phyloP scores from a whole-genome alignment of 192 early-diverging fungal species.

The Bifiguratus adelaidae region DNA sequence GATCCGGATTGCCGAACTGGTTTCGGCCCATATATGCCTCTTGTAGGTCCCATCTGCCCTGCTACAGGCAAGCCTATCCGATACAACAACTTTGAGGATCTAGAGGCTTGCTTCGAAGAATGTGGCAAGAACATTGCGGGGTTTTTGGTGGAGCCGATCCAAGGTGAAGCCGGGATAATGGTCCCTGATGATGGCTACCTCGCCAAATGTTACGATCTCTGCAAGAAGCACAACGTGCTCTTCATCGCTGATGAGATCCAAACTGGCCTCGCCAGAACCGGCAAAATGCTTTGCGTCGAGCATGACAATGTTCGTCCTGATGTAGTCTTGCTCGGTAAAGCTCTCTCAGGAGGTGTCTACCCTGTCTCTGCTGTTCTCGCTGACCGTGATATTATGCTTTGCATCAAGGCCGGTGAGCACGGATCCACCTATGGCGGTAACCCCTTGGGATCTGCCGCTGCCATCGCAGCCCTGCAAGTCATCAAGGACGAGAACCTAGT shows the following conservation, averaged over 20 bases:
- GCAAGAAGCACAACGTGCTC: constrained; percentile 95
- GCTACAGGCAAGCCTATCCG: constrained; percentile 54
- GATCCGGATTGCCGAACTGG: constrained; percentile 73
- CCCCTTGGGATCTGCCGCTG: constrained; percentile 88
- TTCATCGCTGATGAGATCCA: constrained; percentile 99
- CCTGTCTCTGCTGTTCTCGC: constrained; percentile 93
- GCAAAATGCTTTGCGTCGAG: constrained; percentile 89
- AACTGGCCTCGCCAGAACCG: constrained; percentile 90
- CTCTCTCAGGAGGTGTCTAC: constrained; percentile 94
- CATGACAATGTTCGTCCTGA: constrained; percentile 90
- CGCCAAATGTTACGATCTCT: constrained; percentile 74
- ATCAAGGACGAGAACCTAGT: constrained; percentile 89
- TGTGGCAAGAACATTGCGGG: constrained; percentile 79
- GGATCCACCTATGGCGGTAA: constrained; percentile 98
- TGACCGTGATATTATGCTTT: constrained; percentile 69
- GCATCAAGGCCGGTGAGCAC: constrained; percentile 86
- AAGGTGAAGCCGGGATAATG: constrained; percentile 96
- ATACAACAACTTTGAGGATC: constrained; percentile 80
- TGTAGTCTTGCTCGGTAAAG: constrained; percentile 93
- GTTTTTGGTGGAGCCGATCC: constrained; percentile 98
- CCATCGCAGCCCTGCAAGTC: constrained; percentile 90
- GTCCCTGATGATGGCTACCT: constrained; percentile 93
- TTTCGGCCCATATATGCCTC: constrained; percentile 94
- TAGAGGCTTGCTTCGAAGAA: constrained; percentile 76
- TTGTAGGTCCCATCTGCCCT: constrained; percentile 75